phyloP scores from a whole-genome alignment of 1,284 basidiomycete genomes.

The Leccinum angustisporum region DNA sequence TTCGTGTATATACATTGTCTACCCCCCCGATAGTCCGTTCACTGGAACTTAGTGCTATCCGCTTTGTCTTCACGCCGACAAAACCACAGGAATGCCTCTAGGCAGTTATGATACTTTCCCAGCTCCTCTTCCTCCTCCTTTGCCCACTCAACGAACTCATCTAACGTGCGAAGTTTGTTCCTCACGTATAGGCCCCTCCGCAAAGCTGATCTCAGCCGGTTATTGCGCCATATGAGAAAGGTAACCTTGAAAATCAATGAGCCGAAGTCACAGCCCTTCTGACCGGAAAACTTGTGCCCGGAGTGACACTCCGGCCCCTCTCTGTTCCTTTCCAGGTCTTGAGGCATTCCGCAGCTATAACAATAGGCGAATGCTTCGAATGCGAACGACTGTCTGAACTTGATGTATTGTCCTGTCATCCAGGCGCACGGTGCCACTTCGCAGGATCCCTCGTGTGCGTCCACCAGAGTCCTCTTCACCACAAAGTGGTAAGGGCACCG shows the following conservation, averaged over 20 bases:
- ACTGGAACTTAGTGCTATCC: too few relatives aligned
- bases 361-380: not conserved
- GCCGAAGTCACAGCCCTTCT: not conserved
- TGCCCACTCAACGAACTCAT: not conserved
- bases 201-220: not conserved
- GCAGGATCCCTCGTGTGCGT: too few relatives aligned
- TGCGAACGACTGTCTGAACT: not conserved
- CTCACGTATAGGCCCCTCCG: not conserved
- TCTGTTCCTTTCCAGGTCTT: too few relatives aligned
- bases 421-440: too few relatives aligned
- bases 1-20: too few relatives aligned
- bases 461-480: too few relatives aligned
- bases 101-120: slow-evolving; percentile 3
- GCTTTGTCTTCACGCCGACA: not conserved
- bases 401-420: not conserved
- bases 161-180: not conserved
- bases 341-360: too few relatives aligned
- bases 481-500: too few relatives aligned
- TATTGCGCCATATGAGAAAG: slow-evolving; percentile 1
- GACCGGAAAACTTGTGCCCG: too few relatives aligned
- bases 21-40: too few relatives aligned
- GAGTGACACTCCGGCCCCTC: too few relatives aligned
- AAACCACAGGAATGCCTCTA: slow-evolving; percentile 11
- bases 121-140: not conserved
- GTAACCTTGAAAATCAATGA: not conserved